phyloP scores from a whole-genome alignment of 1,139 yeast species.

The Saccharomyces hybrid region DNA sequence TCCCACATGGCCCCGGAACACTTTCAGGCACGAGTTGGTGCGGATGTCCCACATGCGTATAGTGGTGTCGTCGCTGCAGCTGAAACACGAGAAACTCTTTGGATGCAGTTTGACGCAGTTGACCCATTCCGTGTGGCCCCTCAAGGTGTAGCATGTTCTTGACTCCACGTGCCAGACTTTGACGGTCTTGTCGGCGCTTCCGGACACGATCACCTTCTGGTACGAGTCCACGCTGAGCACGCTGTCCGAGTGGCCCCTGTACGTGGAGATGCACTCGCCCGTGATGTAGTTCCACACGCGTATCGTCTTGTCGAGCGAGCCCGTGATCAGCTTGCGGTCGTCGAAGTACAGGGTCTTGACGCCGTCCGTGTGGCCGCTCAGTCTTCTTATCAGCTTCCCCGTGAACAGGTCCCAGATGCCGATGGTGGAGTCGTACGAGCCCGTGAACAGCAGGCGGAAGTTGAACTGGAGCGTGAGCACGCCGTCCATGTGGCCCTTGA shows the following conservation, averaged over 20 bases:
- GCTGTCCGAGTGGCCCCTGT: slow-evolving; percentile 84
- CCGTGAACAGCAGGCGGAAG: slow-evolving; percentile 73
- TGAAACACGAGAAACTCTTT: slow-evolving; percentile 67
- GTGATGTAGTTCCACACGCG: slow-evolving; percentile 94
- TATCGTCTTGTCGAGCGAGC: slow-evolving; percentile 84
- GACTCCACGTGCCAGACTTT: slow-evolving; percentile 96
- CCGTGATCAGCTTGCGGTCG: slow-evolving; percentile 80
- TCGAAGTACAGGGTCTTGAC: slow-evolving; percentile 81
- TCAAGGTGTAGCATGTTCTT: slow-evolving; percentile 79
- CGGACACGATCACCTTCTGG: slow-evolving; percentile 80
- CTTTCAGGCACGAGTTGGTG: slow-evolving; percentile 68
- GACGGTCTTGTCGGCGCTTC: slow-evolving; percentile 85
- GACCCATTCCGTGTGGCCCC: slow-evolving; percentile 93
- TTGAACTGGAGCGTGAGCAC: slow-evolving; percentile 79
- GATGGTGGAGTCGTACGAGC: slow-evolving; percentile 82
- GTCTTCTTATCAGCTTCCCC: slow-evolving; percentile 67
- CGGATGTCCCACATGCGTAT: slow-evolving; percentile 91
- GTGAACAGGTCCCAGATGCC: slow-evolving; percentile 84
- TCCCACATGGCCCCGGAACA: slow-evolving; percentile 60
- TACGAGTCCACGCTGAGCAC: slow-evolving; percentile 66
- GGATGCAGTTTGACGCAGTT: slow-evolving; percentile 83
- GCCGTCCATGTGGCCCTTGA: slow-evolving; percentile 82
- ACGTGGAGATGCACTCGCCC: slow-evolving; percentile 88
- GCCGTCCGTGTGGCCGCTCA: slow-evolving; percentile 79
- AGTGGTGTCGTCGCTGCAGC: slow-evolving; percentile 87